phyloP scores from a whole-genome alignment of 2,329 filamentous ascomycete species.

The Tricladium varicosporioides region DNA sequence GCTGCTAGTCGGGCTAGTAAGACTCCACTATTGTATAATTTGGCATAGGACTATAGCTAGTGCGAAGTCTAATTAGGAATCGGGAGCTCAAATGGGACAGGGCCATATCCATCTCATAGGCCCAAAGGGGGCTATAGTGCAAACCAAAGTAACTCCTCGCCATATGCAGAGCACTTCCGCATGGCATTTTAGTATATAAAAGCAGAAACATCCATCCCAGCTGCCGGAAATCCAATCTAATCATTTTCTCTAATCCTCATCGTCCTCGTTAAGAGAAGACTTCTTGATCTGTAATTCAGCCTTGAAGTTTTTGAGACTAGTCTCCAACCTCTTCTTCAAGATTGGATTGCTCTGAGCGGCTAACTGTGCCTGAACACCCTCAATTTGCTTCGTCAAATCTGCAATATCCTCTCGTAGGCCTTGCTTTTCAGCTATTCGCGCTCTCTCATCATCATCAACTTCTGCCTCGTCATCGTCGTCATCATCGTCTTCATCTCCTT shows the following conservation, averaged over 20 bases:
- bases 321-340: conserved; percentile 46
- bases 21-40: too few species aligned
- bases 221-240: neutral
- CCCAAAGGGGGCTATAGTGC: too few species aligned
- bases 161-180: conserved; percentile 9
- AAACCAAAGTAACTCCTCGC: neutral
- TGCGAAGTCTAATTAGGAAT: too few species aligned
- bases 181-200: neutral
- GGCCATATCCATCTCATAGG: too few species aligned
- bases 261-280: conserved; percentile 37
- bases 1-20: too few species aligned
- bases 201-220: neutral
- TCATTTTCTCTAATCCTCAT: conserved; percentile 21
- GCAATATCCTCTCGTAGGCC: conserved; percentile 51
- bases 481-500: conserved; percentile 41
- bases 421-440: conserved; percentile 44
- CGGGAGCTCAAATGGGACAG: too few species aligned
- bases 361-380: conserved; percentile 40
- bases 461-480: conserved; percentile 42
- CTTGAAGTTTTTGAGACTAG: conserved; percentile 48
- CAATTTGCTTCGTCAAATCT: conserved; percentile 51
- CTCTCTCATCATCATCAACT: conserved; percentile 51
- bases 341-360: conserved; percentile 46
- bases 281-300: conserved; percentile 54
- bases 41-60: too few species aligned